Conservation (phyloP, 2,329 filamentous ascomycete species). For the Fusarium sp. region DNA sequence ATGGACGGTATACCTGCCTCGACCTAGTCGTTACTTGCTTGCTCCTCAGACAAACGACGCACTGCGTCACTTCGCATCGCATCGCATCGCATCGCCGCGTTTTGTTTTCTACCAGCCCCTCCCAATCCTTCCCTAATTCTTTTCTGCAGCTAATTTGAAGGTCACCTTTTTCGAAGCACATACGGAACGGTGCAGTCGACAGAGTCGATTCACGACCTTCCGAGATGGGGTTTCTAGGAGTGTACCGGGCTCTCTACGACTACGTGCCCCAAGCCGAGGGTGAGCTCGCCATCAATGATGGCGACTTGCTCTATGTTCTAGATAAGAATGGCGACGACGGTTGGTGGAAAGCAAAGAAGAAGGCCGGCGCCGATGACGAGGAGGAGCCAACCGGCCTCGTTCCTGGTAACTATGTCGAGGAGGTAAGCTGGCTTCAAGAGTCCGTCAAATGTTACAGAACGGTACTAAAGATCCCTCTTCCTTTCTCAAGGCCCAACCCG, state of each 20-base stretch:
- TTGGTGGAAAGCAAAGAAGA: constrained; percentile 98
- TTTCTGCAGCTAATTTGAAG: constrained; percentile 14
- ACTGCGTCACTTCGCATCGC: constrained; percentile 48
- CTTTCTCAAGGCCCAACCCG: constrained; percentile 65
- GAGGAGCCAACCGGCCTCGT: constrained; percentile 92
- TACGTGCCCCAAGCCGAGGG: constrained; percentile 88
- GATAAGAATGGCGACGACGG: constrained; percentile 82
- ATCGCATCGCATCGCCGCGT: constrained; percentile 36
- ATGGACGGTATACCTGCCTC: constrained; percentile 36
- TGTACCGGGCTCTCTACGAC: constrained; percentile 92
- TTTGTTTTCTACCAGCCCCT: constrained; percentile 16
- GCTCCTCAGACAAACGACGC: constrained; percentile 48
- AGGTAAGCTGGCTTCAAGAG: constrained; percentile 65
- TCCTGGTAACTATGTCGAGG: constrained; percentile 94
- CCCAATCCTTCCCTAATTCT: constrained; percentile 4
- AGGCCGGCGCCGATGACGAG: constrained; percentile 82
- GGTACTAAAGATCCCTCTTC: constrained; percentile 9
- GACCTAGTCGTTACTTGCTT: constrained; percentile 33
- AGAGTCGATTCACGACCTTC: constrained; percentile 35
- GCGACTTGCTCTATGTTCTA: constrained; percentile 88
- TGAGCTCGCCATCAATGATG: constrained; percentile 86
- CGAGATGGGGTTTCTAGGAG: constrained; percentile 88
- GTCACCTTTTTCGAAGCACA: constrained; percentile 26
- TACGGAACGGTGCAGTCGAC: constrained; percentile 38
- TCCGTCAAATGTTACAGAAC: background rate